Evolutionary conservation across 768 basidiomycete genomes (phyloP).

Genomic region (Pisolithus albus): DNA sequence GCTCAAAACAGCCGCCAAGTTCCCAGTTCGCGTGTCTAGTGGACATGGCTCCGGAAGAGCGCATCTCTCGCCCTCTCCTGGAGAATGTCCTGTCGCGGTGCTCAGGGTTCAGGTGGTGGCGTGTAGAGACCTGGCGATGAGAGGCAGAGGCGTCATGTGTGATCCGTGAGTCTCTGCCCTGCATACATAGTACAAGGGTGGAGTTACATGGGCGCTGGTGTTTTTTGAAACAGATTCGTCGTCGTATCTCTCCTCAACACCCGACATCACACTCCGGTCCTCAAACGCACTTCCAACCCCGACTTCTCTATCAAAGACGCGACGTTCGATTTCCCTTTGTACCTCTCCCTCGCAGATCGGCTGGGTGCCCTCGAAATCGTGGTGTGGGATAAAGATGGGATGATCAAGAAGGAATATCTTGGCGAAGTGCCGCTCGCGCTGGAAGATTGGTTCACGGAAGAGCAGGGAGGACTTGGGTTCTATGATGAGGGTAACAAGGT

Average conservation of each 20-base stretch:
- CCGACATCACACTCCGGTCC: conserved; percentile 65
- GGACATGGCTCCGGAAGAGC: conserved; percentile 33
- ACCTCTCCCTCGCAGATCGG: conserved; percentile 63
- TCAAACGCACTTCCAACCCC: conserved; percentile 68
- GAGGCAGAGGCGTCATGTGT: conserved; percentile 61
- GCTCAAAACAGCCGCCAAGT: conserved; percentile 51
- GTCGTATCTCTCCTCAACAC: conserved; percentile 54
- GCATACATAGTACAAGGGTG: background rate
- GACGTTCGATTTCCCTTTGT: conserved; percentile 87
- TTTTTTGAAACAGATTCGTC: conserved; percentile 47
- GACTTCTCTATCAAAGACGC: conserved; percentile 53
- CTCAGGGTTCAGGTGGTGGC: conserved; percentile 64
- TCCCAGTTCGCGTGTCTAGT: conserved; percentile 43
- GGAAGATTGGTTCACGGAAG: conserved; percentile 69
- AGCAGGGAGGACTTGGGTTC: conserved; percentile 39
- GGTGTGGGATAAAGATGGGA: conserved; percentile 89
- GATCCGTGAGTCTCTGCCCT: conserved; percentile 54
- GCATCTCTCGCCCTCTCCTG: conserved; percentile 39
- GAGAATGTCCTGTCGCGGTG: conserved; percentile 60
- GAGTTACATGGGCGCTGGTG: background rate
- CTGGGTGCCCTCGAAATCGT: conserved; percentile 77
- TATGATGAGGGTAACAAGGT: conserved; percentile 67
- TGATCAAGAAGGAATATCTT: conserved; percentile 82
- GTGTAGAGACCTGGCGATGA: conserved; percentile 54
- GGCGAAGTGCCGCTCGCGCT: conserved; percentile 77